Base-by-base conservation (phyloP, 2,329 filamentous ascomycete species). In the Aspergillus tamarii region DNA sequence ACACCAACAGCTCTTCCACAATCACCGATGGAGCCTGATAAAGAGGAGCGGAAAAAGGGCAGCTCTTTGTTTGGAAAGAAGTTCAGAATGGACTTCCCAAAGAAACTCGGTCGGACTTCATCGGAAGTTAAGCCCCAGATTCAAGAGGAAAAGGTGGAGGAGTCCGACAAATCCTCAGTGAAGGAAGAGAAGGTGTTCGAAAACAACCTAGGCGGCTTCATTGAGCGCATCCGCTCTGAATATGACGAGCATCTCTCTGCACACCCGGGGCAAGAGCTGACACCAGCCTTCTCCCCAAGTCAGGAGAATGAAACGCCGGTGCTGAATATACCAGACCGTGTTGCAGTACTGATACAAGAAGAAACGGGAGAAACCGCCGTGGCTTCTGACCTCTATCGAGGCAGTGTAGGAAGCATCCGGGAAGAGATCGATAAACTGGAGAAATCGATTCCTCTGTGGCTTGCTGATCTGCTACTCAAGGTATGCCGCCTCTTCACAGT, bases 361-460 rank as follows among this genome's bases (percentile, higher is more conserved):
- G 88, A 90, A 64, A 82, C 85, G 5, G 85, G 86, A 2, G 87
- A 88, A 68, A 83, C 84, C 45, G 87, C 87, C 28, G 87, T 88
- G 34, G 85, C 88, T 62, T 92, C 92, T 32, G 95, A 98, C 81
- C 83, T 98, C 12, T 99, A 97, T 75, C 87, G 95, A 72, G 94
- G 95, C 32, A 96, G 91, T 3, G 92, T 98, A 3, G 91, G 88
- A 61, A 88, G 87, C 9, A 85, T 96, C 5, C 91, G 91, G 1
- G 83, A 87, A 54, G 92, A 96, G 71, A 90, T 89, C 23, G 92
- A 96, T 76, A 81, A 90, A 23, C 90, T 99, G 59, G 94, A 98
- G 80, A 91, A 92, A 72, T 87, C 90, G 46, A 93, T 91, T 7
- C 94, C 95, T 1, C 90, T 91, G 83, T 99, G 95, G 95, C 84